Evolutionary conservation across 805 yeast genomes (phyloP).

Genomic region (Myxozyma neotropica): DNA sequence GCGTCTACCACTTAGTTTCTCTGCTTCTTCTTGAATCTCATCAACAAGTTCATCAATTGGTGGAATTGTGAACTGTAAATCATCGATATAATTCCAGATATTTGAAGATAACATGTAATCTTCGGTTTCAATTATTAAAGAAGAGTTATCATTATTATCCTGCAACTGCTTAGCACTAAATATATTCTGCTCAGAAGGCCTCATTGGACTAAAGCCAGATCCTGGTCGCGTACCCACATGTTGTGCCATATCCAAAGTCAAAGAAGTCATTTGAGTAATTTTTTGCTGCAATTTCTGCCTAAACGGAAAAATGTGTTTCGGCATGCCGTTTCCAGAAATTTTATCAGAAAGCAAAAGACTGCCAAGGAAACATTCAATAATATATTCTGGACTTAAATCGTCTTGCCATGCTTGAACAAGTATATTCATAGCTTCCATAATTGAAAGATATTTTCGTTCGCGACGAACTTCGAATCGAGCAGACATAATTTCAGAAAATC

Average conservation of each 20-base stretch:
- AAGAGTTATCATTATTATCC: too few species aligned
- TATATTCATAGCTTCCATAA: conserved; percentile 27
- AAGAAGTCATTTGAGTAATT: background rate
- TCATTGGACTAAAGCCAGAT: too few species aligned
- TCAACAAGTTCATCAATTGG: conserved; percentile 28
- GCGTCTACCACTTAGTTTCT: background rate
- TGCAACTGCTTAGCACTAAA: too few species aligned
- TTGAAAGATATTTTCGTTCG: conserved; percentile 9
- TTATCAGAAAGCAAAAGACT: background rate
- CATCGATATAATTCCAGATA: background rate
- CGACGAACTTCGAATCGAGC: conserved; percentile 14
- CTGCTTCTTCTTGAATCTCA: conserved; percentile 28
- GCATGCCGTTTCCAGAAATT: background rate
- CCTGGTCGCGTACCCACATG: too few species aligned
- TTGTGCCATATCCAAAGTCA: background rate
- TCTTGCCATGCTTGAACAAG: conserved; percentile 29
- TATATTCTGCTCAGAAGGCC: too few species aligned
- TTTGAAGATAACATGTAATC: background rate
- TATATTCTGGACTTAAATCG: conserved; percentile 18
- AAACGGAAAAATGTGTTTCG: background rate
- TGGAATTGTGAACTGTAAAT: conserved; percentile 16
- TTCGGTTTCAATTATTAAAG: background rate
- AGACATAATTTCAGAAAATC: conserved; percentile 23
- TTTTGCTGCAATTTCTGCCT: conserved; percentile 2
- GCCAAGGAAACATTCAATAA: conserved; percentile 17